phyloP scores from a whole-genome alignment of 768 basidiomycete species.

The Coprinopsis sp. region DNA sequence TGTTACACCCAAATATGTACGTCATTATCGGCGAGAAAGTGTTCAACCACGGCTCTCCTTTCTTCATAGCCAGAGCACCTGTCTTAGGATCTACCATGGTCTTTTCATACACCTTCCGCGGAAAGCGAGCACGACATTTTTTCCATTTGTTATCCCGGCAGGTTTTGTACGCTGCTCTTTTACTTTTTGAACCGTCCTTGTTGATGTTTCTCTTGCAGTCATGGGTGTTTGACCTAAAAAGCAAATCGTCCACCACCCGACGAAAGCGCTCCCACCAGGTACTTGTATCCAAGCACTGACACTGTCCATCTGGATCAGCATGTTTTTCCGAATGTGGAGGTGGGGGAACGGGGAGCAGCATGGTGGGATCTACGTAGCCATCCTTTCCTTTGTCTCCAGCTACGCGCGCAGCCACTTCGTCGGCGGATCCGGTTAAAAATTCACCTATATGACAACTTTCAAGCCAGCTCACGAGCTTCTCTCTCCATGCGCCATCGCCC shows the following conservation, averaged over 20 bases:
- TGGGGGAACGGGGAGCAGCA: slow-evolving; percentile 19
- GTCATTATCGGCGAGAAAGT: slow-evolving; percentile 19
- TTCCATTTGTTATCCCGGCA: slow-evolving; percentile 25
- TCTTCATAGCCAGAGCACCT: slow-evolving; percentile 21
- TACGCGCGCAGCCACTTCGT: slow-evolving; percentile 11
- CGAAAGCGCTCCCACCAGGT: slow-evolving; percentile 20
- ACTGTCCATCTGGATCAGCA: not conserved
- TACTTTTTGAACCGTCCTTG: slow-evolving; percentile 13
- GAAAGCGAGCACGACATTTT: slow-evolving; percentile 31
- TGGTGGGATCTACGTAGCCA: slow-evolving; percentile 18
- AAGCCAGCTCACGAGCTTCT: slow-evolving; percentile 22
- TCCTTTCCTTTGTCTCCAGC: not conserved
- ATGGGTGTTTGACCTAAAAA: slow-evolving; percentile 26
- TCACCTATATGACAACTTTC: slow-evolving; percentile 28
- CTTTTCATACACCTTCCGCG: slow-evolving; percentile 15
- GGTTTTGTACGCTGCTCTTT: slow-evolving; percentile 12
- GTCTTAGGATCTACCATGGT: slow-evolving; percentile 26
- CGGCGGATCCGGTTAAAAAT: slow-evolving; percentile 21
- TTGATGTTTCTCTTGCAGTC: slow-evolving; percentile 14
- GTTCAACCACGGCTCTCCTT: slow-evolving; percentile 27
- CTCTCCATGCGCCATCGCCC: slow-evolving; percentile 20
- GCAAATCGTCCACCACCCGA: slow-evolving; percentile 21
- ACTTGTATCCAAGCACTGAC: not conserved
- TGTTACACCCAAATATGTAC: slow-evolving; percentile 27
- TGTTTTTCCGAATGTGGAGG: no score